phyloP scores from a whole-genome alignment of 2,329 filamentous ascomycete species.

The Monosporascus ibericus region DNA sequence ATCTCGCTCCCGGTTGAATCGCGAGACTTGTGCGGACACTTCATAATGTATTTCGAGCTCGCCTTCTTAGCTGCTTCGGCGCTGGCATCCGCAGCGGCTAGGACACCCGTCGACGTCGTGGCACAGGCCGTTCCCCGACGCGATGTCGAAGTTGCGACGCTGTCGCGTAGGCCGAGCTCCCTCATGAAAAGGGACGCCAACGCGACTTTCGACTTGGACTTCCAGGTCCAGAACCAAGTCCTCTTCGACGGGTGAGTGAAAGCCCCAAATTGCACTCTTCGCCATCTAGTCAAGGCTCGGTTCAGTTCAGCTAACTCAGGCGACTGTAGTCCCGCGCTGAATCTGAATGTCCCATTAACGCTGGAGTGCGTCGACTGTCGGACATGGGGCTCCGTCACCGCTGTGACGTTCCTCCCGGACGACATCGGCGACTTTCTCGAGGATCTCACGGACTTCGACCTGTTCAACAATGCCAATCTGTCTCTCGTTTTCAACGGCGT shows the following conservation, averaged over 20 bases:
- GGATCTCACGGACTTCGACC: constrained; percentile 11
- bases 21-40: too few species aligned
- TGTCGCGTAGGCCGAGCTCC: constrained; percentile 2
- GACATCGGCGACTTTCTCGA: constrained; percentile 16
- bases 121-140: not conserved
- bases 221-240: constrained; percentile 8
- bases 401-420: constrained; percentile 17
- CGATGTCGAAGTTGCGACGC: constrained; percentile 8
- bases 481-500: constrained; percentile 20
- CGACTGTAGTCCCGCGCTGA: not conserved
- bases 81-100: constrained; percentile 9
- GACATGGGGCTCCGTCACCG: constrained; percentile 15
- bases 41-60: not conserved
- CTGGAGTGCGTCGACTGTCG: constrained; percentile 18
- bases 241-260: constrained; percentile 18
- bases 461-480: constrained; percentile 17
- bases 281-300: too few species aligned
- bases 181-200: constrained; percentile 15
- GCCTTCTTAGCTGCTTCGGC: constrained; percentile 2
- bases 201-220: constrained; percentile 12
- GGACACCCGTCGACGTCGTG: constrained; percentile 3
- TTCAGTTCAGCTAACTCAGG: constrained; percentile 1
- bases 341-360: constrained; percentile 8
- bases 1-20: too few species aligned
- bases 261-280: not conserved